Percentiles rank a stretch among this genome's conserved stretches.
phyloP scores from a whole-genome alignment of 768 basidiomycete genomes.

The Rhodosporidiobolus odoratus region DNA sequence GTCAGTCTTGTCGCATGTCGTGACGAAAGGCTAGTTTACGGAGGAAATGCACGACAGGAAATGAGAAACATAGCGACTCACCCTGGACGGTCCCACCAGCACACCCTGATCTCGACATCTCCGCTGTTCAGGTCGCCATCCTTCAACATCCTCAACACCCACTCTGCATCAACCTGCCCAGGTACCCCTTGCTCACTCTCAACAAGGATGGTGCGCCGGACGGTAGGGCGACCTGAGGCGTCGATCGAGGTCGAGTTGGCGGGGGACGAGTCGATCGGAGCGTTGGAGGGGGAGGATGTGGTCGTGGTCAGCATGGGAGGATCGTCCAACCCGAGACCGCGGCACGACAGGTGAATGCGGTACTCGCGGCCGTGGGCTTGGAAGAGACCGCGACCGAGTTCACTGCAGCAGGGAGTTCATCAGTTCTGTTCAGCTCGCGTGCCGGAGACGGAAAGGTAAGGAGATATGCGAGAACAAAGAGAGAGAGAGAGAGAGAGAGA shows the following conservation, averaged over 20 bases:
- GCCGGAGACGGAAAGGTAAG: too few relatives aligned
- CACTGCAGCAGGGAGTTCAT: not conserved
- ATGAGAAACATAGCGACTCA: not conserved
- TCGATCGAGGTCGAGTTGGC: not conserved
- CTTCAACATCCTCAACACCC: constrained; percentile 29
- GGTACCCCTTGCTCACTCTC: constrained; percentile 35
- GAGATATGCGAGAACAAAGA: too few relatives aligned
- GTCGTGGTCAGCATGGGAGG: not conserved
- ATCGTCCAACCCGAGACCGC: constrained; percentile 30
- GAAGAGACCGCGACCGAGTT: constrained; percentile 18
- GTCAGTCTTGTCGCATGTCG: not conserved
- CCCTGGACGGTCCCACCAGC: constrained; percentile 38
- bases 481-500: not conserved
- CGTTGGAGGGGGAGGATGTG: not conserved
- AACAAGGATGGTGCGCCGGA: constrained; percentile 36
- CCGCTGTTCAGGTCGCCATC: constrained; percentile 30
- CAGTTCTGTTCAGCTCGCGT: too few relatives aligned
- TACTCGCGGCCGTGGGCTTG: constrained; percentile 27
- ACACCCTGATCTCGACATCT: constrained; percentile 31
- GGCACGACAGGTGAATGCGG: constrained; percentile 34
- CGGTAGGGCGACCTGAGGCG: constrained; percentile 4
- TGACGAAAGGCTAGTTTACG: too few relatives aligned
- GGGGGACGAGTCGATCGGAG: not conserved
- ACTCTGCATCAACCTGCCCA: constrained; percentile 22
- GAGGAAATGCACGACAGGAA: too few relatives aligned